These are phyloP conservation scores for Vicia villosa DNA, from an alignment of 306 rosid genomes.

Conservation along the genomic window DNA sequence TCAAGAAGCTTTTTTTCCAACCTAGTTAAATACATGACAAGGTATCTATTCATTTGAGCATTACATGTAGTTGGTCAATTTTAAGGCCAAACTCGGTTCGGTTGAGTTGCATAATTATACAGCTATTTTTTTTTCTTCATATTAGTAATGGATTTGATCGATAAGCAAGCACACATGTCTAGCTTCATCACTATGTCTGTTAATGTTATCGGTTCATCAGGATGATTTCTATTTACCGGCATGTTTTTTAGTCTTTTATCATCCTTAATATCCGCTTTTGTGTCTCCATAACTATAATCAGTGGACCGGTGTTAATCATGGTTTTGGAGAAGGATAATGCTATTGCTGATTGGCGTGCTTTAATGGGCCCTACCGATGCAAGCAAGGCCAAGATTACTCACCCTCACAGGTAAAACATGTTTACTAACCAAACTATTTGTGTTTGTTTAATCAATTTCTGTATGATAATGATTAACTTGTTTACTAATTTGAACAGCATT, in stretches of 20 bases:
- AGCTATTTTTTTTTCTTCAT: not conserved
- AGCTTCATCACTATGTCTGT: too few relatives aligned
- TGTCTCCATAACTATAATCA: constrained; percentile 36
- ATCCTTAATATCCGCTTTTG: constrained; percentile 16
- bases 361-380: constrained; percentile 95
- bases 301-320: constrained; percentile 80
- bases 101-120: not conserved
- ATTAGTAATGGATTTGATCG: not conserved
- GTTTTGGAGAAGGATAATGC: constrained; percentile 87
- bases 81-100: not conserved
- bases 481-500: constrained; percentile 54
- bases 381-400: constrained; percentile 77
- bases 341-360: constrained; percentile 81
- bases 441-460: constrained; percentile 6
- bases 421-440: constrained; percentile 28
- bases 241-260: not conserved
- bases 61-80: not conserved
- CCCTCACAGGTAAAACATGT: constrained; percentile 68
- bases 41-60: constrained; percentile 48
- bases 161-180: not conserved
- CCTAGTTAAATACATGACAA: constrained; percentile 77
- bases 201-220: too few relatives aligned
- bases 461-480: constrained; percentile 11
- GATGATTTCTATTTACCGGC: not conserved
- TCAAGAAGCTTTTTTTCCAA: constrained; percentile 63